Evolutionary conservation across 2,329 filamentous ascomycete species (phyloP).

Genomic region (Exophiala phaeomuriformis): DNA sequence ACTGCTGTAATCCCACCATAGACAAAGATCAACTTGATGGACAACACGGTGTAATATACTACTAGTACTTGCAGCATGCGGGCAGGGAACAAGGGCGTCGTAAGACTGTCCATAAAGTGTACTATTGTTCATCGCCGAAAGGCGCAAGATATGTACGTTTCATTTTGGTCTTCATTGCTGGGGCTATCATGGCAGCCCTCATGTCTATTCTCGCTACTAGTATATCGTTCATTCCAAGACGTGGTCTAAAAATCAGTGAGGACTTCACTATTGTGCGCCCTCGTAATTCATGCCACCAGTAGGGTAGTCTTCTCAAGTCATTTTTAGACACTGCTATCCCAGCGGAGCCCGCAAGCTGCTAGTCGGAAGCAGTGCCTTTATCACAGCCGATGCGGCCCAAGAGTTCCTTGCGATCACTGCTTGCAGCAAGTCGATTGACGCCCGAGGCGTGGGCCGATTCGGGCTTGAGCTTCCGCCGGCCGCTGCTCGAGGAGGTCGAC

Average conservation of each 20-base stretch:
- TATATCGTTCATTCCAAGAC: not conserved
- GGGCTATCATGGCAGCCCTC: not conserved
- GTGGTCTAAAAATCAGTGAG: not conserved
- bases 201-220: not conserved
- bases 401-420: conserved; percentile 29
- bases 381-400: conserved; percentile 32
- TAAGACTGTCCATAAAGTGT: no score
- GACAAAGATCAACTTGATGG: no score
- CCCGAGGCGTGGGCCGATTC: conserved; percentile 24
- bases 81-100: no score
- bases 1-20: not conserved
- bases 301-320: not conserved
- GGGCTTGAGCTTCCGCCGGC: conserved; percentile 17
- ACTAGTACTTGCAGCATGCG: no score
- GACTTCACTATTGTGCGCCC: not conserved
- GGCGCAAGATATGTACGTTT: not conserved
- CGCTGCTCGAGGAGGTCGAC: not conserved
- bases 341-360: not conserved
- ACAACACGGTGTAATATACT: no score
- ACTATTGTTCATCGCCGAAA: no score
- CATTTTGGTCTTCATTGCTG: not conserved
- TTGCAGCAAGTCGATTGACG: conserved; percentile 23
- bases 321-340: not conserved
- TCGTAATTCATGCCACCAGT: not conserved
- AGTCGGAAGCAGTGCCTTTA: conserved; percentile 24